Evolutionary conservation across 164 flowering plant species (phyloP), one percentile per base, ranked within the genome.

Genomic region (Magnolia kwangsiensis): DNA sequence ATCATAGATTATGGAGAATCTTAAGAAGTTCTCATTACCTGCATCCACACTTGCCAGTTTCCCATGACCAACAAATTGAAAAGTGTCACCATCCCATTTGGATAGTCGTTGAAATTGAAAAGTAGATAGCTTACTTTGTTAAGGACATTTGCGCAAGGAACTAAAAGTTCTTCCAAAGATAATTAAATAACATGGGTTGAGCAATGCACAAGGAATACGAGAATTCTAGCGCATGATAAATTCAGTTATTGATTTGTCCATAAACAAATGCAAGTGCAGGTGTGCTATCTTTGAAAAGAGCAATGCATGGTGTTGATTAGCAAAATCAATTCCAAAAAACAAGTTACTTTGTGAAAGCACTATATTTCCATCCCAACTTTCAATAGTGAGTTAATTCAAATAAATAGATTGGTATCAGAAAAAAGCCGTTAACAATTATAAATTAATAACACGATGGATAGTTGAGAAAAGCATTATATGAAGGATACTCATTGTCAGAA

Each of bases 61-160:
- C 89, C 89, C 98, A 94, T 89, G 75, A 94, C 96, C 27, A 96
- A 80, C 88, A 96, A 80, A 82, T 92, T 93, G 88, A 92, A 96
- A 72, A 94, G 94, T 67, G 99, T 94, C 80, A 96, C 97, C 98
- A 96, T 96, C 20, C 97, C 98, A 84, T 90, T 96, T 55, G 98
- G 98, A 82, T 91, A 96, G 85, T 96, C 99, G 80, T 96, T 96
- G 72, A 96, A 96, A 78, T 96, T 96, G 87, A 96, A 96, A 76
- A 96, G 97, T 8, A 88, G 72, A 83, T 95, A 95, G 86, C 99
- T 95, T 69, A 74, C 19, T 74, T 77, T 73, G 93, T 93, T 86
- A 92, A 90, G 94, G 76, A 82, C 85, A 81, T 20, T 64, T 29
- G 29, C 24, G 16, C 51, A 31, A 63, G 67, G 69, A 72, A 68